Base-by-base conservation (phyloP, 2,329 filamentous ascomycete species). In the Chrysosphaeria jannelii region DNA sequence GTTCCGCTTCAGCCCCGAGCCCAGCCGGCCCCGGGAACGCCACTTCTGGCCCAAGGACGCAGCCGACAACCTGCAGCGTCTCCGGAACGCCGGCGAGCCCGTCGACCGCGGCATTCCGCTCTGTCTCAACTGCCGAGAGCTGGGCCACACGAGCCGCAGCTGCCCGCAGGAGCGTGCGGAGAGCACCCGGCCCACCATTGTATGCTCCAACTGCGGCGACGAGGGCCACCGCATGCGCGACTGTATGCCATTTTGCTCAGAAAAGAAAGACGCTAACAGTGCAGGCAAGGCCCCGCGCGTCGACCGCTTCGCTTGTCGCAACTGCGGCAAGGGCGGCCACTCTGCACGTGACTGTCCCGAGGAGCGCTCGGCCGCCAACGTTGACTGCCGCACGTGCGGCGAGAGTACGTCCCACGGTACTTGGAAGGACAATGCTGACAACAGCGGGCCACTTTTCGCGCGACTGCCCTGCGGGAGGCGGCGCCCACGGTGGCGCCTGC, bases 221-320 rank as follows among this genome's bases (percentile, higher is more conserved):
- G 42, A 49, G 13, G 67, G 66, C 7, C 68, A 75, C 34, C 64
- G 67, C 27, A 44, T 65, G 24, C 61, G 68, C 24, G 66, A 76
- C 32, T 76, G 69, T 19, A n/a, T n/a, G n/a, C n/a, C n/a, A n/a
- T n/a, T n/a, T n/a, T n/a, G n/a, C n/a, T n/a, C n/a, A n/a, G n/a
- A n/a, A n/a, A n/a, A n/a, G n/a, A n/a, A n/a, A n/a, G n/a, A n/a
- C n/a, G n/a, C 10, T 12, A 13, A 21, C 19, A 19, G 9, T 8
- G n/a, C n/a, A n/a, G n/a, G n/a, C n/a, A 51, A 57, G 4, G 41
- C 47, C n/a, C 56, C 59, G 13, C 58, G 68, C 23, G 43, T 59
- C 14, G 58, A 69, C 44, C 62, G 50, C 27, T 64, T 55, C 31
- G 61, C 59, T 6, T 72, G 67, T 53, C 59, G 54, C 38, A 72